Evolutionary conservation across 805 yeast species (phyloP).

Genomic region (Ogataea siamensis): DNA sequence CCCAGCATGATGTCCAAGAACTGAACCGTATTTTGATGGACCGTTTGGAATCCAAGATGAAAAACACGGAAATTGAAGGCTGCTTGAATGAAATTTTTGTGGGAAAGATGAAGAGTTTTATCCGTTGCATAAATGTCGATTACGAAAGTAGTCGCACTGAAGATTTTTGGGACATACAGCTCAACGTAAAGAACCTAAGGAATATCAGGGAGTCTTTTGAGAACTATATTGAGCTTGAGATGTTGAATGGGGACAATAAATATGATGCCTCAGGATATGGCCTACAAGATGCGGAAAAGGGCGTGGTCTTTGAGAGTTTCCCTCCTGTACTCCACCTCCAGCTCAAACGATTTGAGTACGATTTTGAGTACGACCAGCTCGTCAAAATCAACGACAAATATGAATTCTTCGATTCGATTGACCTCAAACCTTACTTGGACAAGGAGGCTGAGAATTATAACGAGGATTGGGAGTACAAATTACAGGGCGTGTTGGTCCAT

Average conservation of each 20-base stretch:
- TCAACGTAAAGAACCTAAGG: conserved; percentile 82
- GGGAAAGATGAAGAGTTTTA: conserved; percentile 94
- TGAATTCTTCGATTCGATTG: conserved; percentile 83
- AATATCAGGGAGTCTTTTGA: conserved; percentile 74
- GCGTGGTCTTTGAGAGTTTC: conserved; percentile 85
- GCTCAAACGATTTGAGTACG: conserved; percentile 91
- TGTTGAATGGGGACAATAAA: conserved; percentile 91
- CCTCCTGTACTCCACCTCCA: conserved; percentile 95
- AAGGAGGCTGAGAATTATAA: conserved; percentile 43
- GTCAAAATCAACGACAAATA: conserved; percentile 90
- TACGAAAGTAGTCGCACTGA: conserved; percentile 90
- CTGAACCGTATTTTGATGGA: conserved; percentile 95
- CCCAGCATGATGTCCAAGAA: conserved; percentile 98
- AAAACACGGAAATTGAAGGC: conserved; percentile 77
- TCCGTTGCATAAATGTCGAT: conserved; percentile 88
- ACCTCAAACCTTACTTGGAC: conserved; percentile 75
- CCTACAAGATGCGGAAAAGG: conserved; percentile 93
- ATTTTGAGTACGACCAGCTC: conserved; percentile 82
- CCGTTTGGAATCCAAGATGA: conserved; percentile 85
- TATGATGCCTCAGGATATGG: conserved; percentile 90
- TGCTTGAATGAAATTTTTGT: conserved; percentile 81
- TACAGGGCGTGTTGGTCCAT: conserved; percentile 95
- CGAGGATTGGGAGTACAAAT: conserved; percentile 72
- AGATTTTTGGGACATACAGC: conserved; percentile 97
- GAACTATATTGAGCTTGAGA: conserved; percentile 84